phyloP scores from a whole-genome alignment of 2,329 filamentous ascomycete genomes.

The Cercospora janseana region DNA sequence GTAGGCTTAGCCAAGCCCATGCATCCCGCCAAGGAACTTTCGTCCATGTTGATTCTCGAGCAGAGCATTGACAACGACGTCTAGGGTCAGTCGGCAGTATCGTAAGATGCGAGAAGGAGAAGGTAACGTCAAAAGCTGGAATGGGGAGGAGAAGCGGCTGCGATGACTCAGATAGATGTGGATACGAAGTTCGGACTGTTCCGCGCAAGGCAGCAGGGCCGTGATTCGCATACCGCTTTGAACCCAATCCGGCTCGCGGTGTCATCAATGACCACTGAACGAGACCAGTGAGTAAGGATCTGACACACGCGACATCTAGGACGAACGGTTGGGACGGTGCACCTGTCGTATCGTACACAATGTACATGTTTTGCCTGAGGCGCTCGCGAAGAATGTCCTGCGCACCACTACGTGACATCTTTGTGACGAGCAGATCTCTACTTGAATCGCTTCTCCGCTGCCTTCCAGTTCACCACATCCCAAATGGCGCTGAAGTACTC shows the following conservation, averaged over 20 bases:
- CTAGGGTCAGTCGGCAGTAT: too few relatives aligned
- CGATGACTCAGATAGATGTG: too few relatives aligned
- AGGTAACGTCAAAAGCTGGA: not conserved
- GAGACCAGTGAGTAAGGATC: not conserved
- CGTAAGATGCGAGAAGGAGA: not conserved
- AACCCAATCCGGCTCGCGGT: not conserved
- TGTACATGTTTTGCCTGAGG: not conserved
- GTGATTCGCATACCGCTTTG: not conserved
- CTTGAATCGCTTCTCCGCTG: conserved; percentile 53
- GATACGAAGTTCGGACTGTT: not conserved
- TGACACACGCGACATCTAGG: not conserved
- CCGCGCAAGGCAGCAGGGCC: too few relatives aligned
- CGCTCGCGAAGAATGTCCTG: not conserved
- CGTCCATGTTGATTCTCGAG: too few relatives aligned
- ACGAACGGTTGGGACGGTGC: not conserved
- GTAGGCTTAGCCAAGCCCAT: too few relatives aligned
- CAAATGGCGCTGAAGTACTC: conserved; percentile 93
- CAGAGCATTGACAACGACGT: too few relatives aligned
- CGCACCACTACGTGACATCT: not conserved
- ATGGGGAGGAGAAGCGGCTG: too few relatives aligned
- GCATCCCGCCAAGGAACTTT: too few relatives aligned
- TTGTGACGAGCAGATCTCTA: conserved; percentile 17
- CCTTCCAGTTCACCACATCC: conserved; percentile 96
- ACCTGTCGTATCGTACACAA: conserved; percentile 4
- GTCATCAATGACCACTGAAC: not conserved